phyloP scores from a whole-genome alignment of 768 basidiomycete genomes.

The Leucocoprinus sp. region DNA sequence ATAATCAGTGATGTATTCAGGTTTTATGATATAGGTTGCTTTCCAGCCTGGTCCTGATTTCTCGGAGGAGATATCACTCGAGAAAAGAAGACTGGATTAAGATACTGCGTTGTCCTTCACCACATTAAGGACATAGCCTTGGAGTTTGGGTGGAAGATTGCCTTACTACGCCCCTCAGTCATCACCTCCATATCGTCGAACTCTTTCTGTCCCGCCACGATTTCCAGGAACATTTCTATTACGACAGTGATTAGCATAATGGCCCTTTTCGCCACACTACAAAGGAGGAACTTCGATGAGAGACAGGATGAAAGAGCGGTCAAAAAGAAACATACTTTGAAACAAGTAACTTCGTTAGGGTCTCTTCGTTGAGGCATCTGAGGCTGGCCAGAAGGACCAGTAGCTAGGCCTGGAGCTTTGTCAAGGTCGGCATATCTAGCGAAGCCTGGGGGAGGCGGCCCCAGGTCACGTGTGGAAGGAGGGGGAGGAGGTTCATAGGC shows the following conservation, averaged over 20 bases:
- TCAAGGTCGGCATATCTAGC: conserved; percentile 78
- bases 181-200: conserved; percentile 23
- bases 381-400: conserved; percentile 17
- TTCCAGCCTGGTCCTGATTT: too few species aligned
- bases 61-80: too few species aligned
- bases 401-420: conserved; percentile 35
- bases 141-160: too few species aligned
- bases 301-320: conserved; percentile 6
- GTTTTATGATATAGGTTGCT: too few species aligned
- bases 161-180: too few species aligned
- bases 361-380: conserved; percentile 51
- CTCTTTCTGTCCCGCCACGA: conserved; percentile 69
- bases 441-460: conserved; percentile 89
- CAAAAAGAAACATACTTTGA: conserved; percentile 49
- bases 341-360: conserved; percentile 77
- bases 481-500: conserved; percentile 74
- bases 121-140: too few species aligned
- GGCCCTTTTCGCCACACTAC: conserved; percentile 87
- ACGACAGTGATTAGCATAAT: conserved; percentile 91
- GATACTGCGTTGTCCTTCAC: too few species aligned
- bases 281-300: conserved; percentile 2
- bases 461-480: conserved; percentile 69
- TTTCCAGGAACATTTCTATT: conserved; percentile 89
- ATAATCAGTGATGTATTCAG: too few species aligned
- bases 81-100: too few species aligned